Conservation (phyloP, 2,329 filamentous ascomycete genomes). For the Calonectria naviculata region DNA sequence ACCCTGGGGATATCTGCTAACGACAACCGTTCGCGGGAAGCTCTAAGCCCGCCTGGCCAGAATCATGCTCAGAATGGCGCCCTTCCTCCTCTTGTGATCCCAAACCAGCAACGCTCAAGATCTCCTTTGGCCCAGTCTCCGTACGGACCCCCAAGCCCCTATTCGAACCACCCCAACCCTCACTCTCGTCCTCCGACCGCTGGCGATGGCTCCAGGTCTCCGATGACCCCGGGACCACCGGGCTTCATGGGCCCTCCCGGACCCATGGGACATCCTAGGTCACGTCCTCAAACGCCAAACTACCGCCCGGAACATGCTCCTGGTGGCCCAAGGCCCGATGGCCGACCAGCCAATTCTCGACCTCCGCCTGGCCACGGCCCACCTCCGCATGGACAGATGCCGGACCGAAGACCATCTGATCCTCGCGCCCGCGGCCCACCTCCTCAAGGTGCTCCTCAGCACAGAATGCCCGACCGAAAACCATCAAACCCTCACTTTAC, state of each 20-base stretch:
- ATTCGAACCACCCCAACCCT: constrained; percentile 44
- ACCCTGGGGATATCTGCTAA: constrained; percentile 64
- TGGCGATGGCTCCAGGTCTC: constrained; percentile 44
- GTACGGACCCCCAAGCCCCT: constrained; percentile 45
- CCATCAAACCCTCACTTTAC: constrained; percentile 4
- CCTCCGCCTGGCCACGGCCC: constrained; percentile 32
- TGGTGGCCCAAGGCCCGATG: constrained; percentile 32
- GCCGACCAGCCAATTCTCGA: constrained; percentile 27
- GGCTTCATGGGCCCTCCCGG: not conserved
- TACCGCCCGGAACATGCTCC: constrained; percentile 40
- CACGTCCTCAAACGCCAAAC: constrained; percentile 42
- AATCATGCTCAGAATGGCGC: constrained; percentile 50
- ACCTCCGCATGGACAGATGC: constrained; percentile 26
- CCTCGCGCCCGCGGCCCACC: constrained; percentile 34
- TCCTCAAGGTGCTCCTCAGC: constrained; percentile 20
- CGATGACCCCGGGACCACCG: constrained; percentile 40
- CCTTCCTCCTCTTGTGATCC: constrained; percentile 54
- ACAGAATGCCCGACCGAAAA: not conserved
- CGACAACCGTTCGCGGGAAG: constrained; percentile 64
- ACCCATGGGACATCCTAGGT: constrained; percentile 31
- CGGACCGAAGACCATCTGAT: constrained; percentile 29
- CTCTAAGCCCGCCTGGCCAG: constrained; percentile 54
- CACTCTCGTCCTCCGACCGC: constrained; percentile 44
- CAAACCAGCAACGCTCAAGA: constrained; percentile 52
- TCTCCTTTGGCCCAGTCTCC: constrained; percentile 56